Conservation (phyloP, 2,329 filamentous ascomycete species). For the Beauveria caledonica region DNA sequence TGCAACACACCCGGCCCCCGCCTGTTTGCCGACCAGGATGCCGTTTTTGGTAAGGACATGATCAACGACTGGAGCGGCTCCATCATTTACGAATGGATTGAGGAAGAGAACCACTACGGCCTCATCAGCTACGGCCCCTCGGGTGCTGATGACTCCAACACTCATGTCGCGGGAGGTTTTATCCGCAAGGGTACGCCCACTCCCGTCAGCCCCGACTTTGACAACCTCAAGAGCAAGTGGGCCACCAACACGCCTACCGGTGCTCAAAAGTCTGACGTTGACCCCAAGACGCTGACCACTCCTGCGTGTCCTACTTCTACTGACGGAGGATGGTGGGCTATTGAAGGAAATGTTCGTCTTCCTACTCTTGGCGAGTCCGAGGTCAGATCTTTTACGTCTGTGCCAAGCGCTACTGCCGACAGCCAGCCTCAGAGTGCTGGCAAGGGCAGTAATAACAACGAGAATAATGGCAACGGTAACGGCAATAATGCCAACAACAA, state of each 20-base stretch:
- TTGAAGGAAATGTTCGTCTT: conserved; percentile 60
- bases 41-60: conserved; percentile 72
- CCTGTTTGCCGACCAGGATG: conserved; percentile 61
- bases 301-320: conserved; percentile 65
- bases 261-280: conserved; percentile 58
- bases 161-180: conserved; percentile 57
- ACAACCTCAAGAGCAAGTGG: conserved; percentile 71
- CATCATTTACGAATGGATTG: conserved; percentile 85
- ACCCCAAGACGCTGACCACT: conserved; percentile 49
- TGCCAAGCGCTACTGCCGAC: conserved; percentile 14
- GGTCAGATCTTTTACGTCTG: conserved; percentile 19
- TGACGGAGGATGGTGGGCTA: conserved; percentile 67
- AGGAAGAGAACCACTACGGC: conserved; percentile 77
- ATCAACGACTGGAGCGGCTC: conserved; percentile 61
- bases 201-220: conserved; percentile 67
- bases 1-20: conserved; percentile 61
- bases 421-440: conserved; percentile 11
- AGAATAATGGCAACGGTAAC: neutral
- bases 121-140: conserved; percentile 65
- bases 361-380: conserved; percentile 57
- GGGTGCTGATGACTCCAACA: conserved; percentile 41
- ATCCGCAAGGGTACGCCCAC: conserved; percentile 64
- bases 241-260: conserved; percentile 62
- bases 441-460: conserved; percentile 9
- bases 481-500: neutral